Conservation (phyloP, 768 basidiomycete genomes). For the Tremella mesenterica region DNA sequence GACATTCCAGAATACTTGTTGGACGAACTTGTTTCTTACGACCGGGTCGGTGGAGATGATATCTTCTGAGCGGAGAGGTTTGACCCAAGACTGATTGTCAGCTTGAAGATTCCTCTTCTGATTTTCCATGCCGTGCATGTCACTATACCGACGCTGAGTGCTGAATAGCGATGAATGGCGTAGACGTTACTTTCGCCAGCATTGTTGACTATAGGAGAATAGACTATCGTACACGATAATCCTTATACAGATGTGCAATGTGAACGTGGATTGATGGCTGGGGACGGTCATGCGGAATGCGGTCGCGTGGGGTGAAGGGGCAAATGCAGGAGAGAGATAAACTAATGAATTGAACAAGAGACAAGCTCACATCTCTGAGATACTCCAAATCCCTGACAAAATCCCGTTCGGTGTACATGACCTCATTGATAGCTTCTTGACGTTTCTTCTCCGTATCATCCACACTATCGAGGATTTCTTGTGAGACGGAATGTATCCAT, state of each 20-base stretch:
- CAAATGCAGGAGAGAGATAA: not conserved
- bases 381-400: slow-evolving; percentile 98
- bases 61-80: slow-evolving; percentile 60
- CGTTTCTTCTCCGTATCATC: slow-evolving; percentile 88
- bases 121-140: too few species aligned
- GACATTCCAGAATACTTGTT: slow-evolving; percentile 97
- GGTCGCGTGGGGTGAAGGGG: too few species aligned
- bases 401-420: slow-evolving; percentile 85
- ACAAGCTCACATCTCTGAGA: slow-evolving; percentile 68
- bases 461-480: slow-evolving; percentile 85
- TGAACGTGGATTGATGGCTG: too few species aligned
- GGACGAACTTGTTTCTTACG: slow-evolving; percentile 75
- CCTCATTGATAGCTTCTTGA: slow-evolving; percentile 97
- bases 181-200: too few species aligned
- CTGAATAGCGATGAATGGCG: too few species aligned
- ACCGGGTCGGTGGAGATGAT: slow-evolving; percentile 58
- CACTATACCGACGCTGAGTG: not conserved
- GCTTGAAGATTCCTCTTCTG: too few species aligned
- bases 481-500: slow-evolving; percentile 94
- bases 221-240: too few species aligned
- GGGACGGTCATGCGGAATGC: too few species aligned
- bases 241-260: too few species aligned
- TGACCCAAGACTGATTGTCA: slow-evolving; percentile 68
- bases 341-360: slow-evolving; percentile 1
- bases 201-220: too few species aligned